These are phyloP conservation scores for Daldinia caldariorum DNA, from an alignment of 495 filamentous ascomycete genomes.

Conservation along the genomic window DNA sequence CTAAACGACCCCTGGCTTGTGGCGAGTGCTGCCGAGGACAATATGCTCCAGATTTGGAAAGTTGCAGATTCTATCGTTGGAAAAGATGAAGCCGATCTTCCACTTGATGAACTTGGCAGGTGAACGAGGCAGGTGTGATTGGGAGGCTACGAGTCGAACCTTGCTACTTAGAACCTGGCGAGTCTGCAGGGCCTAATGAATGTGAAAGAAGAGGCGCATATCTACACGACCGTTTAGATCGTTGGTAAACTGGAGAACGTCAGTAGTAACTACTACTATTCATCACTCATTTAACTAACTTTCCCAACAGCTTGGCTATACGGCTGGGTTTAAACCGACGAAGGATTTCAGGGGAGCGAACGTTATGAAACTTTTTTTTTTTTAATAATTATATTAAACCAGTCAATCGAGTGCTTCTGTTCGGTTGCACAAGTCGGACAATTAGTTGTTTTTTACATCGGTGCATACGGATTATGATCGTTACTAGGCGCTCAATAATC, in stretches of 20 bases:
- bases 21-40: conserved; percentile 94
- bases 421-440: not conserved
- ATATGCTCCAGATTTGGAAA: conserved; percentile 95
- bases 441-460: not conserved
- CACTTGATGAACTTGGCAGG: conserved; percentile 78
- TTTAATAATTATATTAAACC: not conserved
- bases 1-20: conserved; percentile 94
- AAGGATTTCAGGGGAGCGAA: not conserved
- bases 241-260: not conserved
- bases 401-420: not conserved
- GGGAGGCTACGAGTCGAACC: not conserved
- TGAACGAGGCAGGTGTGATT: conserved; percentile 27
- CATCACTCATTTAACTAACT: not conserved
- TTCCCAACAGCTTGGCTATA: not conserved
- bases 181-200: not conserved
- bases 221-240: not conserved
- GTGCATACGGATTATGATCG: not conserved
- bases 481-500: not conserved
- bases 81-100: conserved; percentile 79
- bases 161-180: not conserved
- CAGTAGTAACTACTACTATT: conserved; percentile 5
- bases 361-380: not conserved
- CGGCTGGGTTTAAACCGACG: not conserved
- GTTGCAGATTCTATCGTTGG: conserved; percentile 90
- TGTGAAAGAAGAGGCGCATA: not conserved